These are phyloP conservation scores for Mycena capillaripes DNA, from an alignment of 768 basidiomycete genomes.

Conservation along the genomic window DNA sequence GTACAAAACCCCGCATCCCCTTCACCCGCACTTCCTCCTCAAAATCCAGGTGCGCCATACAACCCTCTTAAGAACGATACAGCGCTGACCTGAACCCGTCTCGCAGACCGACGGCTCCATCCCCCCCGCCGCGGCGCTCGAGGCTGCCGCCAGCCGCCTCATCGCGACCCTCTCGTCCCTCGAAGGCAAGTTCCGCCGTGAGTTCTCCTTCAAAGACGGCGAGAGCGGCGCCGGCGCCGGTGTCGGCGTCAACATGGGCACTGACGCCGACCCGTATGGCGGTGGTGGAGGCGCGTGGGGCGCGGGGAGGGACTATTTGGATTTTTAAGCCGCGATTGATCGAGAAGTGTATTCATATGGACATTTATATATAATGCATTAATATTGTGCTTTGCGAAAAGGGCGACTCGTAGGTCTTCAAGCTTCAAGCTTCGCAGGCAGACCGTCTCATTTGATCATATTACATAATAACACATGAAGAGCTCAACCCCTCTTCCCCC, in stretches of 20 bases:
- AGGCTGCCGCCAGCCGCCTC: constrained; percentile 86
- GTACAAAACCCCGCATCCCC: constrained; percentile 97
- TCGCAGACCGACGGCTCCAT: constrained; percentile 93
- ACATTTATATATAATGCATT: too few relatives aligned
- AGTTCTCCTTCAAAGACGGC: constrained; percentile 84
- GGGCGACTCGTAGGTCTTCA: too few relatives aligned
- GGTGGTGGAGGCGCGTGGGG: constrained; percentile 50
- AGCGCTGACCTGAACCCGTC: too few relatives aligned
- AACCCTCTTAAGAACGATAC: too few relatives aligned
- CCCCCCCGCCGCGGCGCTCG: constrained; percentile 86
- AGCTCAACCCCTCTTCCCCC: too few relatives aligned
- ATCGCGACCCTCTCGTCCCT: constrained; percentile 78
- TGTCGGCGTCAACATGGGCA: constrained; percentile 37
- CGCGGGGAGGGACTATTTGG: constrained; percentile 68
- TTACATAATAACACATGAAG: too few relatives aligned
- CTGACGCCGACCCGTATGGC: constrained; percentile 69
- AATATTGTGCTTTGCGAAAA: too few relatives aligned
- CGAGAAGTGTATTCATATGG: too few relatives aligned
- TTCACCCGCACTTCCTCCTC: constrained; percentile 93
- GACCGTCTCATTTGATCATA: too few relatives aligned
- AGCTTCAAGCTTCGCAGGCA: too few relatives aligned
- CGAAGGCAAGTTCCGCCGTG: constrained; percentile 84
- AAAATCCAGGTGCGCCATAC: too few relatives aligned
- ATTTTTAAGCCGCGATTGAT: too few relatives aligned
- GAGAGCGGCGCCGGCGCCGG: constrained; percentile 51